phyloP scores from a whole-genome alignment of 2,329 filamentous ascomycete genomes.

The Phaeoacremonium minimum region DNA sequence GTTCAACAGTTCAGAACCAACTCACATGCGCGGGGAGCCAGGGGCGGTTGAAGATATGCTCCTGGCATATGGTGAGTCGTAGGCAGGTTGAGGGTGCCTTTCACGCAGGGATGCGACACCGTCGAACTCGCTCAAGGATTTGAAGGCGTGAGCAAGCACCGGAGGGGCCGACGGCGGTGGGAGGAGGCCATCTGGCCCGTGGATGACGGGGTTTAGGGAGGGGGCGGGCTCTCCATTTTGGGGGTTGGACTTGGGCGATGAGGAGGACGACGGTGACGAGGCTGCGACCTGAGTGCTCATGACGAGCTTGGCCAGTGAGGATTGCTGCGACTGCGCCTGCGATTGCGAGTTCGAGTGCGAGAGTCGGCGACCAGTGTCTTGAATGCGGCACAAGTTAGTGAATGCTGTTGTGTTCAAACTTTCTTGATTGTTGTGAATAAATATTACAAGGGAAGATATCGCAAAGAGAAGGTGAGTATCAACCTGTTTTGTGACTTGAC shows the following conservation, averaged over 20 bases:
- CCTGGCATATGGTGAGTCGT: slow-evolving; percentile 51
- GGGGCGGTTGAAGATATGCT: slow-evolving; percentile 57
- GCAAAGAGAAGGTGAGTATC: no score
- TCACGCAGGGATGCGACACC: slow-evolving; percentile 19
- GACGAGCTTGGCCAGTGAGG: slow-evolving; percentile 20
- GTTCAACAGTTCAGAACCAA: slow-evolving; percentile 7
- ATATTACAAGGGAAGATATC: no score
- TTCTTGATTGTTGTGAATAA: no score
- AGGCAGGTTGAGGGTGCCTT: slow-evolving; percentile 23
- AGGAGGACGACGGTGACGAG: slow-evolving; percentile 21
- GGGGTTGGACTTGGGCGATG: slow-evolving; percentile 15
- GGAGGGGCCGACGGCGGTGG: slow-evolving; percentile 17
- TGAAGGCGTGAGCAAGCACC: slow-evolving; percentile 21
- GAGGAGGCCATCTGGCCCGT: slow-evolving; percentile 10
- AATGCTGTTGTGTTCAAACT: slow-evolving; percentile 2
- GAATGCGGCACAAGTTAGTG: no score
- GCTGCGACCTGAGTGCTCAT: slow-evolving; percentile 31
- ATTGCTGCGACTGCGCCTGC: slow-evolving; percentile 18
- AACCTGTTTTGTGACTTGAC: no score
- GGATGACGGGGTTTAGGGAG: slow-evolving; percentile 18
- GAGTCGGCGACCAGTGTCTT: no score
- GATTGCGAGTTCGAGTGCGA: no score
- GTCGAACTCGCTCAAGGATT: slow-evolving; percentile 36
- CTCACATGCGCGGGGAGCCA: slow-evolving; percentile 55
- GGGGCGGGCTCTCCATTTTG: slow-evolving; percentile 11